These are phyloP conservation scores for Polytolypa hystricis DNA, from an alignment of 2,329 filamentous ascomycete species.

Conservation along the genomic window DNA sequence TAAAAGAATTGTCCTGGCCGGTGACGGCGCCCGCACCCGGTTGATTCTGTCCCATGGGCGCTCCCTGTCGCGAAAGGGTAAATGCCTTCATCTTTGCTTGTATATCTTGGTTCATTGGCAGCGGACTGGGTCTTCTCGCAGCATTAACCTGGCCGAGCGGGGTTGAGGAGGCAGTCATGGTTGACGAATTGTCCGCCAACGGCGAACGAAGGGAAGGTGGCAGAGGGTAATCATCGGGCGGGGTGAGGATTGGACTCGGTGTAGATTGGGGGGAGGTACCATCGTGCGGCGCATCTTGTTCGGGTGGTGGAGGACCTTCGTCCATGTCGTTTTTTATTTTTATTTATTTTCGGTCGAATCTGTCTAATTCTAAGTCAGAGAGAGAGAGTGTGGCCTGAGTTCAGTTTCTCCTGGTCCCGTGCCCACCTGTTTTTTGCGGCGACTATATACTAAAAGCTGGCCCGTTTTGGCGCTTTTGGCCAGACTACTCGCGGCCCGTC, in stretches of 20 bases:
- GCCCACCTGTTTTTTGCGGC: no score
- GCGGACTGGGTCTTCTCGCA: constrained; percentile 45
- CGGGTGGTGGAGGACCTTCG: no score
- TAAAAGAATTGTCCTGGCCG: constrained; percentile 1
- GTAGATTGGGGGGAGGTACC: constrained; percentile 4
- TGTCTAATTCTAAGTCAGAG: no score
- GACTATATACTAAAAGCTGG: no score
- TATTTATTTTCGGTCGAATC: no score
- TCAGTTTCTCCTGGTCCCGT: no score
- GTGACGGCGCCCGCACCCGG: constrained; percentile 1
- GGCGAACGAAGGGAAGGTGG: constrained; percentile 19
- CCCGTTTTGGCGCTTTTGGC: no score
- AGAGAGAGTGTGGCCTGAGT: no score
- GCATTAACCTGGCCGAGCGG: constrained; percentile 66
- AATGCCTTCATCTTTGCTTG: constrained; percentile 61
- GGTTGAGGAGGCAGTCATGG: constrained; percentile 74
- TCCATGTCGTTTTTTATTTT: no score
- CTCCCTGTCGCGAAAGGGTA: constrained; percentile 45
- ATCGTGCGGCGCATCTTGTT: no score
- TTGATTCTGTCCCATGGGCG: neutral
- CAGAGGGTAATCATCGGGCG: constrained; percentile 11
- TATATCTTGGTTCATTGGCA: constrained; percentile 47
- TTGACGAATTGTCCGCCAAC: constrained; percentile 13
- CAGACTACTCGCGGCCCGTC: no score
- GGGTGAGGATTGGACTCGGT: no score